Evolutionary conservation across 345 rosid genomes (phyloP).

Genomic region (Salix exigua): DNA sequence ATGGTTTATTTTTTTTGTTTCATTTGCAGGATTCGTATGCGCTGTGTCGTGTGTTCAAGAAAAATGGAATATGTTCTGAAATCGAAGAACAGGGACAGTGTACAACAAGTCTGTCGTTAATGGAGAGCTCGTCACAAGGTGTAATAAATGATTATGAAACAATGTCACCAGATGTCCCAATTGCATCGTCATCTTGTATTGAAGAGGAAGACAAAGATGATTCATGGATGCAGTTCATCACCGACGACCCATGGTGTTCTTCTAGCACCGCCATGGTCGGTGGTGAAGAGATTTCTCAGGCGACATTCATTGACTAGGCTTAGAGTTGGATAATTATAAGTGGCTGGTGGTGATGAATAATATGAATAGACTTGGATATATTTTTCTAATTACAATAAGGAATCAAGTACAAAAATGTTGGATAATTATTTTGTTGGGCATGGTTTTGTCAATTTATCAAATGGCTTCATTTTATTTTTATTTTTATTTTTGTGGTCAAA

Average conservation of each 20-base stretch:
- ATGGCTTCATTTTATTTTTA: neutral
- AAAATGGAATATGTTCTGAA: conserved; percentile 74
- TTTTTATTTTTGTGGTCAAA: neutral
- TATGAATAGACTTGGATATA: neutral
- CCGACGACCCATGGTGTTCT: conserved; percentile 83
- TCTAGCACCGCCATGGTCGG: conserved; percentile 24
- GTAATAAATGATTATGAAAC: conserved; percentile 41
- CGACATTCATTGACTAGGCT: conserved; percentile 7
- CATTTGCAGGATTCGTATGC: conserved; percentile 72
- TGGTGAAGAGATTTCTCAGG: conserved; percentile 14
- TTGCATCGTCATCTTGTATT: conserved; percentile 41
- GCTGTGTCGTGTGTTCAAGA: conserved; percentile 91
- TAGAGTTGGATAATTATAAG: neutral
- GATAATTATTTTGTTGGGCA: neutral
- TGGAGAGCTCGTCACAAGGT: conserved; percentile 41
- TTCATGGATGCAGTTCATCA: conserved; percentile 97
- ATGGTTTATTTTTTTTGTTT: too few species aligned
- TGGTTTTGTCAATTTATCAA: conserved; percentile 4
- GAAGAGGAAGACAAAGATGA: conserved; percentile 86
- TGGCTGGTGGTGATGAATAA: conserved; percentile 6
- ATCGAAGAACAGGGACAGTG: conserved; percentile 59
- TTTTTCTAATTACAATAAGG: conserved; percentile 7
- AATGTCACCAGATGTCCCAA: conserved; percentile 72
- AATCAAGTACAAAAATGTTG: neutral
- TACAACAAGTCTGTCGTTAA: conserved; percentile 28